Percentiles rank a stretch among this genome's conserved stretches.
These are phyloP conservation scores for Daldinia eschscholtzii DNA, from an alignment of 2,329 filamentous ascomycete species.

Conservation along the genomic window DNA sequence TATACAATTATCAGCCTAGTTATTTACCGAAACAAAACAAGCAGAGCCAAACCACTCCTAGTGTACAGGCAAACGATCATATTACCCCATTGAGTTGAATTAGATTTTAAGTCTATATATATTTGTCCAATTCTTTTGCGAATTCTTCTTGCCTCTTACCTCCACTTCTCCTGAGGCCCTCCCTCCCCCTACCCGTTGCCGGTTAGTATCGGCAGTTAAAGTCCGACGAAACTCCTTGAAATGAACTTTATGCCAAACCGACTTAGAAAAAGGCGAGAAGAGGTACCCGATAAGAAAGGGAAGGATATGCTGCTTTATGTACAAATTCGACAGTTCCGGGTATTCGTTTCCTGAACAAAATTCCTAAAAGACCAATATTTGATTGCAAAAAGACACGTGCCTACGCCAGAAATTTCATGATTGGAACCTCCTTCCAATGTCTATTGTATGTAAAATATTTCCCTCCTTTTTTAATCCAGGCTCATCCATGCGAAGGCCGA, in stretches of 20 bases:
- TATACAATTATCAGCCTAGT: neutral
- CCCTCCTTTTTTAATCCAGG: slow-evolving; percentile 44
- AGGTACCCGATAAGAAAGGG: neutral
- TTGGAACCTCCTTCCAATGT: neutral
- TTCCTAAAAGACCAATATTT: slow-evolving; percentile 1
- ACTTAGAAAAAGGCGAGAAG: neutral
- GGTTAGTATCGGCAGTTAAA: neutral
- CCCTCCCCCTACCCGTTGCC: neutral
- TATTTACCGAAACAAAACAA: neutral
- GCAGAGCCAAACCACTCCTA: neutral
- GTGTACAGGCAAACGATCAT: neutral
- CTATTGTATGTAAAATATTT: neutral
- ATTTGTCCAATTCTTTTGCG: neutral
- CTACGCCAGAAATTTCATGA: slow-evolving; percentile 23
- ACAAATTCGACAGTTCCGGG: slow-evolving; percentile 31
- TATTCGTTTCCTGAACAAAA: slow-evolving; percentile 35
- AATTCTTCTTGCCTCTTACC: neutral
- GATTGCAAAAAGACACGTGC: slow-evolving; percentile 18
- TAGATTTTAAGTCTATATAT: slow-evolving; percentile 27
- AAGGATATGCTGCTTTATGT: slow-evolving; percentile 18
- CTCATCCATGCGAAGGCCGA: slow-evolving; percentile 67
- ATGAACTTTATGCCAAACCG: slow-evolving; percentile 9
- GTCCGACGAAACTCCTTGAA: slow-evolving; percentile 10
- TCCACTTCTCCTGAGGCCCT: neutral
- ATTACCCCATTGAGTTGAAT: slow-evolving; percentile 11